Evolutionary conservation across 768 basidiomycete species (phyloP), one percentile per base, ranked within the genome.

Genomic region (Suillus tomentosus): DNA sequence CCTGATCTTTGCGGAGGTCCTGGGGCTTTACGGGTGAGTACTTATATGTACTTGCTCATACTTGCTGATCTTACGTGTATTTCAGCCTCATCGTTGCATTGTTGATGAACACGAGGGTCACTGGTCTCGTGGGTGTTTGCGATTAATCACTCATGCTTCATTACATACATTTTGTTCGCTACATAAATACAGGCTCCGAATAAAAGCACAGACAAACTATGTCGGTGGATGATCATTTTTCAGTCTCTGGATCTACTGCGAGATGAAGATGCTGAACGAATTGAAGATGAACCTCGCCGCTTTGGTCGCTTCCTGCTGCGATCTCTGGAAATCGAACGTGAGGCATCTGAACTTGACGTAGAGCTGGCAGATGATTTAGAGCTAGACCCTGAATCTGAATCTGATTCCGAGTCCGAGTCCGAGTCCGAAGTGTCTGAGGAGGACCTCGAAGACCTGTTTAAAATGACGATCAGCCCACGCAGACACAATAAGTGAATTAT

Each of bases 1-100:
- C 67, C 87, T 99, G 73, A 94, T 94, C 68, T 95, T 94, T 68
- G 89, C 88, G 8, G 95, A 96, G 76, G 95, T 97, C 27, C 79
- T 97, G 64, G 95, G 95, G 43, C 77, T 96, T 62, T 95, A 94
- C 71, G 93, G 92, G 88, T 90, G 72, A 67, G 87, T 77, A 42
- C 5, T 47, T 24, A 17, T 65, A 39, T 53, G 9, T 43, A 15
- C 39, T 58, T 55, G n/a, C 22, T n/a, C 24, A 50, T 27, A 42
- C 57, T 55, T 27, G 43, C 43, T 66, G 17, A 39, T 58, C 36
- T 13, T 40, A 17, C 42, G 58, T 19, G 17, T 24, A 51, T 39
- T 55, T 3, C 64, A 90, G 91, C 42, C 82, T 92, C 58, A 92
- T 97, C 68, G 93, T 97, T 59, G 93, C 94, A 9, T 82, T 97